Evolutionary conservation across 2,329 filamentous ascomycete genomes (phyloP).

Genomic region (Colletotrichum sp.): DNA sequence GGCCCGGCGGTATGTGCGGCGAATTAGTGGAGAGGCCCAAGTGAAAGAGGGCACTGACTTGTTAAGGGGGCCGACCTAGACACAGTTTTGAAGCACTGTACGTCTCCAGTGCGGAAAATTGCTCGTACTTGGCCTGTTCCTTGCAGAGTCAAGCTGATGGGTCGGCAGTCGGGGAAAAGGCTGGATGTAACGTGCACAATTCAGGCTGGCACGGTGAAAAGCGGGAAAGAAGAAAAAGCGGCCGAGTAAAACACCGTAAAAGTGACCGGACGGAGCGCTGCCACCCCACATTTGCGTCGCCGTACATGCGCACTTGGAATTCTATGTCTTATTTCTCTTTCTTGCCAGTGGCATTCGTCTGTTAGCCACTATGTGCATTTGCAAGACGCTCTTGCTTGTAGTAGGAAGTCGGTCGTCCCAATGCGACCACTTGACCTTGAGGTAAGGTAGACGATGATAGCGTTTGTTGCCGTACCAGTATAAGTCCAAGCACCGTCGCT

Average conservation of each 20-base stretch:
- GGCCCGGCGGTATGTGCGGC: constrained; percentile 62
- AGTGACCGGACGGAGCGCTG: not conserved
- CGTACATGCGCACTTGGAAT: not conserved
- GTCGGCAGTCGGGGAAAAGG: not conserved
- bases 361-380: not conserved
- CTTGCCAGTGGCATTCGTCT: not conserved
- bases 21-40: constrained; percentile 56
- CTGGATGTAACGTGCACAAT: not conserved
- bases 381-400: not conserved
- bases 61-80: not conserved
- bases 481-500: not conserved
- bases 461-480: not conserved
- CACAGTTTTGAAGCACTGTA: not conserved
- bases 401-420: not conserved
- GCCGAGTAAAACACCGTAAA: constrained; percentile 17
- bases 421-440: not conserved
- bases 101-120: not conserved
- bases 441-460: not conserved
- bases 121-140: not conserved
- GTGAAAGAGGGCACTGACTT: constrained; percentile 12
- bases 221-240: constrained; percentile 1
- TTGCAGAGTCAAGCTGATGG: not conserved
- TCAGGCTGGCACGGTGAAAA: not conserved
- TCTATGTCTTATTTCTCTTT: not conserved
- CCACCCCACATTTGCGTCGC: not conserved